Evolutionary conservation across 2,329 filamentous ascomycete species (phyloP), one percentile per base, ranked within the genome.

Genomic region (Drechslera avenae): DNA sequence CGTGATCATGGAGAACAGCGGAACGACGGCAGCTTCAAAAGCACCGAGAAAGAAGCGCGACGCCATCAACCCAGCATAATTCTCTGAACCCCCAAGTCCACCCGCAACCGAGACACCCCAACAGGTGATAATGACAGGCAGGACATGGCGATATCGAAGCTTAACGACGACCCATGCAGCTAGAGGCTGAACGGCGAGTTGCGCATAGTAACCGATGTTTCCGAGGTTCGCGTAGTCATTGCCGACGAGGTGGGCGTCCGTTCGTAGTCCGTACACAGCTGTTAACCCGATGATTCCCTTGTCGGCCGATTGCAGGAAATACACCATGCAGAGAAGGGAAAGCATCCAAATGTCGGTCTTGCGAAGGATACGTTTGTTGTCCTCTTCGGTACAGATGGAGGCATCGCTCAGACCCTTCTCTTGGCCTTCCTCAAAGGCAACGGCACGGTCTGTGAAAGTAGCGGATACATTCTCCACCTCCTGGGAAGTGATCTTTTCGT

Each of bases 171-270:
- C 67, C 3, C 80, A 59, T 0, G 79, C 79, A 0, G 79, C 79
- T 0, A 81, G 78, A 56, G 80, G 82, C 14, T 79, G 76, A 65
- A 78, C 80, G 8, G 75, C 66, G 2, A 83, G 73, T 62, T 82
- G 81, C n/a, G 75, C 76, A 31, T 79, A 74, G 59, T 79, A 79
- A 44, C 81, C 78, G 19, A 79, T 73, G 30, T 73, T 76, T 1
- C 77, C 77, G 3, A 79, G 70, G 73, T 76, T 79, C 28, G 73
- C 73, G 56, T 80, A 81, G 54, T 80, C 64, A 39, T 76, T 71
- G 26, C 77, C 78, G 2, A 63, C 54, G 5, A 81, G 72, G 7
- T 76, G 45, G 8, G 62, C 59, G 9, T 64, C 61, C 10, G 31
- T 50, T 10, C 51, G 54, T 81, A 3, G 75, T 79, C 30, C 83